A percentile compares a stretch with the other conserved stretches of the same genome.
Conservation (phyloP, 345 rosid genomes). For the Citrus reticulata region DNA sequence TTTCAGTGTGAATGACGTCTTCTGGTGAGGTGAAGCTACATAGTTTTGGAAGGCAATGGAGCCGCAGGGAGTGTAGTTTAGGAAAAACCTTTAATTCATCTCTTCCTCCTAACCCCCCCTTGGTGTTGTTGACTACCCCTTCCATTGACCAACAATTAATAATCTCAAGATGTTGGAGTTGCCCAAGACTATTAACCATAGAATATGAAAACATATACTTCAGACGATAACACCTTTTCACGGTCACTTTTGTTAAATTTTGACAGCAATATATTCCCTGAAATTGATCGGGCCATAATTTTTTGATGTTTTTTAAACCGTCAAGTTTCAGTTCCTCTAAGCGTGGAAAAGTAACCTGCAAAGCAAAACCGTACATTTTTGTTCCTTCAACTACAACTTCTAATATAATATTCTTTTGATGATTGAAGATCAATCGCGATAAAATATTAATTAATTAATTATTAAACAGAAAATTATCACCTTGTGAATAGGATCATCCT, state of each 20-base stretch:
- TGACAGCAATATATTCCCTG: not conserved
- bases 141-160: not conserved
- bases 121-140: not conserved
- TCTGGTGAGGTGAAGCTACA: too few relatives aligned
- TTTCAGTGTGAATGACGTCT: too few relatives aligned
- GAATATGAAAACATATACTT: not conserved
- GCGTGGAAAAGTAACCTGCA: too few relatives aligned
- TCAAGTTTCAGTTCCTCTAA: too few relatives aligned
- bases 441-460: too few relatives aligned
- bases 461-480: not conserved
- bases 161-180: not conserved
- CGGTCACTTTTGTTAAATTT: not conserved
- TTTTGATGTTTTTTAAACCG: not conserved
- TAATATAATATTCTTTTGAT: too few relatives aligned
- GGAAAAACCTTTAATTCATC: not conserved
- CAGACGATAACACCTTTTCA: not conserved
- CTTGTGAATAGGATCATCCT: not conserved
- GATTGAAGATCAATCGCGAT: too few relatives aligned
- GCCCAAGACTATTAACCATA: not conserved
- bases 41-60: fast-evolving
- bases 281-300: slow-evolving; percentile 1
- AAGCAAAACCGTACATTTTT: not conserved
- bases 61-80: too few relatives aligned
- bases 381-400: not conserved
- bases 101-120: not conserved